These are phyloP conservation scores for Asterochloris sp. DNA, from an alignment of 139 green algal genomes.

Conservation along the genomic window DNA sequence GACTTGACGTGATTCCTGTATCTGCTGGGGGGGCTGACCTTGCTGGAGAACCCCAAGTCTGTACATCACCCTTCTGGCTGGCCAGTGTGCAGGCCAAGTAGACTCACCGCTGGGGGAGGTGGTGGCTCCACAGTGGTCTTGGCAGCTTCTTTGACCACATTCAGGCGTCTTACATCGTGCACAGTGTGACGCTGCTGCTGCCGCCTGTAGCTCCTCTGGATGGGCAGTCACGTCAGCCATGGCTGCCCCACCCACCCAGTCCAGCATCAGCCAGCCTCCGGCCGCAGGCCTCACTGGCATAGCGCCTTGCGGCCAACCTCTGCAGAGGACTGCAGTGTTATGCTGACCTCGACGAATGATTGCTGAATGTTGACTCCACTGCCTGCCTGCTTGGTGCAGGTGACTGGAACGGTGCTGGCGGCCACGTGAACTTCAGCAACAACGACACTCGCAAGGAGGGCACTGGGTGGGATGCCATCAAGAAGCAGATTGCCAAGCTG, in stretches of 20 bases:
- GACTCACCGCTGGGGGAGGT: too few relatives aligned
- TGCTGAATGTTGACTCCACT: not conserved
- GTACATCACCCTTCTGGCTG: too few relatives aligned
- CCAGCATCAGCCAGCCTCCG: not conserved
- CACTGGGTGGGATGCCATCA: conserved; percentile 80
- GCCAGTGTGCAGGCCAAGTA: conserved; percentile 34
- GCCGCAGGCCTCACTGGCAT: too few relatives aligned
- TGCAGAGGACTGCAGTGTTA: not conserved
- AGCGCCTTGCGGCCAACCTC: too few relatives aligned
- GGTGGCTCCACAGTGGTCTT: too few relatives aligned
- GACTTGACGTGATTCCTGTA: not conserved
- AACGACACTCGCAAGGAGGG: conserved; percentile 72
- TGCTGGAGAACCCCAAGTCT: too few relatives aligned
- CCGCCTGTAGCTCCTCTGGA: not conserved
- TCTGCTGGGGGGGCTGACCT: too few relatives aligned
- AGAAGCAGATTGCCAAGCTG: conserved; percentile 87
- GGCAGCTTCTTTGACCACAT: too few relatives aligned
- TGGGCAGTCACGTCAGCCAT: not conserved
- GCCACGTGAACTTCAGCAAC: conserved; percentile 97
- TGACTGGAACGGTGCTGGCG: conserved; percentile 98
- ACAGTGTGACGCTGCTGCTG: not conserved
- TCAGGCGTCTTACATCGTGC: conserved; percentile 58
- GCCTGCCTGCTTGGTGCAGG: conserved; percentile 37
- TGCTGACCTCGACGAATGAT: not conserved
- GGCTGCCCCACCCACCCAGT: not conserved